Percentiles rank a stretch among this genome's conserved stretches.
Evolutionary conservation across 345 rosid genomes (phyloP).

Genomic region (Adansonia digitata): DNA sequence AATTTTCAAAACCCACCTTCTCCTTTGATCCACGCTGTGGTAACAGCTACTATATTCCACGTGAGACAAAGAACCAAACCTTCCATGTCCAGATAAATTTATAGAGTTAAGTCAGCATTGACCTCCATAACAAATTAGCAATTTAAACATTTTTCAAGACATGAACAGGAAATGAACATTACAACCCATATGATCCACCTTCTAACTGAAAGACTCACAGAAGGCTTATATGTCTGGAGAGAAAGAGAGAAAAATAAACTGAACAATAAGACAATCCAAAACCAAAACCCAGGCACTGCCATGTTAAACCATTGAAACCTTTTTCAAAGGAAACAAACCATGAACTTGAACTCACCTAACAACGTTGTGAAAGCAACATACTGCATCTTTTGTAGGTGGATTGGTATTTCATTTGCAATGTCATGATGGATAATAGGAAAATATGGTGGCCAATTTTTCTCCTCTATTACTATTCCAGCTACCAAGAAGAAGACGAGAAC

Average conservation of each 20-base stretch:
- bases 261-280: background rate
- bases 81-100: slow-evolving; percentile 24
- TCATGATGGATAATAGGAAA: slow-evolving; percentile 96
- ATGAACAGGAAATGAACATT: background rate
- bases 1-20: slow-evolving; percentile 50
- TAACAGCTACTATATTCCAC: slow-evolving; percentile 91
- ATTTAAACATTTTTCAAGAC: background rate
- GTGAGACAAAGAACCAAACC: slow-evolving; percentile 72
- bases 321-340: background rate
- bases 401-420: slow-evolving; percentile 89
- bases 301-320: background rate
- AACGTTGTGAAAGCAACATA: slow-evolving; percentile 91
- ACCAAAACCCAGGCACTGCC: background rate
- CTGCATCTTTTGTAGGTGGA: slow-evolving; percentile 82
- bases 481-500: slow-evolving; percentile 30
- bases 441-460: slow-evolving; percentile 94
- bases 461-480: slow-evolving; percentile 95
- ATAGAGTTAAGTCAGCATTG: slow-evolving; percentile 8
- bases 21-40: slow-evolving; percentile 89
- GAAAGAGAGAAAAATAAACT: background rate
- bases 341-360: slow-evolving; percentile 51
- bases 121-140: slow-evolving; percentile 4
- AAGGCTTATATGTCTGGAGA: background rate
- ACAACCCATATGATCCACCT: background rate
- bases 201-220: background rate